Percentiles rank a stretch among this genome's conserved stretches.
Conservation (phyloP, 2,329 filamentous ascomycete genomes). For the Paecilomyces sp. region DNA sequence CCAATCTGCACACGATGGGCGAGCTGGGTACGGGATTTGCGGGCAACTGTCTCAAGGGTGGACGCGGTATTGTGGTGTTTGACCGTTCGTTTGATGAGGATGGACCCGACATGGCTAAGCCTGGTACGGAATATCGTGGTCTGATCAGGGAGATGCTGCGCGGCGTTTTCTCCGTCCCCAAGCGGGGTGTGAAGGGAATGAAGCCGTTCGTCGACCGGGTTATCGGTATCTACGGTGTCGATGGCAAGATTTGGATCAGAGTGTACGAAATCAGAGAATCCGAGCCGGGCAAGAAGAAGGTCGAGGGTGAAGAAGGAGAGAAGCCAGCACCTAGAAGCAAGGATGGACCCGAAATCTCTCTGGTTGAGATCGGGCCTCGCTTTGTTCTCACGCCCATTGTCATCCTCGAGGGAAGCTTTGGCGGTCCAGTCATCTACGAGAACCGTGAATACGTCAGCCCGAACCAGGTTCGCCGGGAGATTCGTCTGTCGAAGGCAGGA, state of each 20-base stretch:
- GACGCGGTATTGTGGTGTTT: constrained; percentile 83
- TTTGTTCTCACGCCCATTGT: constrained; percentile 92
- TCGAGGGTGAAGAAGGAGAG: constrained; percentile 32
- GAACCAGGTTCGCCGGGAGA: constrained; percentile 83
- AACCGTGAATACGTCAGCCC: constrained; percentile 96
- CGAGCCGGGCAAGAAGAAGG: constrained; percentile 50
- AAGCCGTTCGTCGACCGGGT: constrained; percentile 97
- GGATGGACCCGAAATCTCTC: constrained; percentile 61
- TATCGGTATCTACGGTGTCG: constrained; percentile 82
- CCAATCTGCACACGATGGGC: constrained; percentile 84
- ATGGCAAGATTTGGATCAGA: constrained; percentile 92
- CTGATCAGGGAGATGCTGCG: constrained; percentile 77
- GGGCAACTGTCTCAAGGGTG: constrained; percentile 93
- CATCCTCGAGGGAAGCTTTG: constrained; percentile 90
- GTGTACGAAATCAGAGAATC: constrained; percentile 90
- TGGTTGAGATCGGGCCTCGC: constrained; percentile 89
- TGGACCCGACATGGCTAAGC: constrained; percentile 62
- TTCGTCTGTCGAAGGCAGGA: constrained; percentile 67
- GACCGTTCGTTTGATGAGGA: constrained; percentile 77
- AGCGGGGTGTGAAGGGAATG: constrained; percentile 69
- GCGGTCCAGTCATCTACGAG: constrained; percentile 94
- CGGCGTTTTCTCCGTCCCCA: constrained; percentile 87
- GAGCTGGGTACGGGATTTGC: constrained; percentile 78
- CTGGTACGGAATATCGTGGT: constrained; percentile 37
- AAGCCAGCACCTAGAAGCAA: constrained; percentile 38